Conservation (phyloP, 352 stramenopile species). For the Phytopythium sindhum region DNA sequence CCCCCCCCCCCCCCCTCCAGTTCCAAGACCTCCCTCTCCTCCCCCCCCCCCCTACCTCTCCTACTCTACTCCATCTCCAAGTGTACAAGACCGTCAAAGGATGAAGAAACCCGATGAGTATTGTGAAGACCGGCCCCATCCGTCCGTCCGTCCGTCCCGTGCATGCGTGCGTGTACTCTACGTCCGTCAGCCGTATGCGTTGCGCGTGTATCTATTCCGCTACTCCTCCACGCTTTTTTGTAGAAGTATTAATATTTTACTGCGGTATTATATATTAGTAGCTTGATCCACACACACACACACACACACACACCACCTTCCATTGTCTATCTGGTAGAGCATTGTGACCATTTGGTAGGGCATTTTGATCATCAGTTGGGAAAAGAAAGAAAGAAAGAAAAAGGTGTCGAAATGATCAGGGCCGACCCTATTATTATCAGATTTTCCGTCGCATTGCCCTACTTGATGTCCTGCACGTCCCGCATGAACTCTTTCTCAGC, state of each 20-base stretch:
- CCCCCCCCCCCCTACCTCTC: not conserved
- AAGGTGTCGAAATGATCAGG: too few species aligned
- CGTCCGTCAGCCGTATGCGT: not conserved
- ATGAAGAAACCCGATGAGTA: constrained; percentile 13
- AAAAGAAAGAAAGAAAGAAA: not conserved
- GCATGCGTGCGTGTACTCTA: not conserved
- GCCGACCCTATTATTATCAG: not conserved
- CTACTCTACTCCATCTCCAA: not conserved
- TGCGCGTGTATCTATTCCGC: constrained; percentile 24
- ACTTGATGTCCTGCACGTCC: not conserved
- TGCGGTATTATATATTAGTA: constrained; percentile 37
- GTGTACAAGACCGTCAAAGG: constrained; percentile 33
- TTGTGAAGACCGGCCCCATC: not conserved
- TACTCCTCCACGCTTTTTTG: constrained; percentile 24
- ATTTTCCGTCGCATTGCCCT: too few species aligned
- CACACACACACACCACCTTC: too few species aligned
- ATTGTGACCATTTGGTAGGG: too few species aligned
- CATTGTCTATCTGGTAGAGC: too few species aligned
- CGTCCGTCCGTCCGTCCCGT: not conserved
- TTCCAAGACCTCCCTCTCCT: not conserved
- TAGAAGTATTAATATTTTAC: constrained; percentile 45
- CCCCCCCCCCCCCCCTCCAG: too few species aligned
- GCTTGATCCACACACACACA: constrained; percentile 4
- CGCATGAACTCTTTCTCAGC: constrained; percentile 1
- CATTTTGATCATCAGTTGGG: not conserved